These are phyloP conservation scores for Phytopythium delawarense DNA, from an alignment of 352 stramenopile species.

Conservation along the genomic window DNA sequence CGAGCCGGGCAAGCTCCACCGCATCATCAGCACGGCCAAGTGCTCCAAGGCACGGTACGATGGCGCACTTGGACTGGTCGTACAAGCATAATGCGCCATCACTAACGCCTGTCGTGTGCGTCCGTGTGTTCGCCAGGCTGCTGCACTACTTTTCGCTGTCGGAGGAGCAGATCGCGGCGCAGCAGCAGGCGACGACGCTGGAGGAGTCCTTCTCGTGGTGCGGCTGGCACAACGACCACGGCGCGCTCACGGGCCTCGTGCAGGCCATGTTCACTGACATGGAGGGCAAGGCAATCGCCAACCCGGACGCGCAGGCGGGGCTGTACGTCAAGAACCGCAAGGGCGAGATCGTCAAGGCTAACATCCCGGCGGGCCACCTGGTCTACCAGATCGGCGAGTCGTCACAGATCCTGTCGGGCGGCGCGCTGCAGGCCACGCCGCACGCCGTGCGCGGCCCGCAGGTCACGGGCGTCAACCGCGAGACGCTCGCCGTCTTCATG, in stretches of 20 bases:
- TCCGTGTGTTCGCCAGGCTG: constrained; percentile 28
- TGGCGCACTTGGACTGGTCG: not conserved
- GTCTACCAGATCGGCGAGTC: constrained; percentile 96
- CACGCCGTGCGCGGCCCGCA: constrained; percentile 87
- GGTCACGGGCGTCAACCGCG: constrained; percentile 75
- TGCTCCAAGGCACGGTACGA: constrained; percentile 86
- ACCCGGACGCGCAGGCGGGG: constrained; percentile 78
- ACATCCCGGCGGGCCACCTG: constrained; percentile 83
- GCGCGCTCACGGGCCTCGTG: constrained; percentile 92
- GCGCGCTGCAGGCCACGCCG: constrained; percentile 88
- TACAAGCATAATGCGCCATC: not conserved
- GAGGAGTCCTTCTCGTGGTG: constrained; percentile 94
- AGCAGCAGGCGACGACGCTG: constrained; percentile 35
- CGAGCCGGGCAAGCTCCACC: constrained; percentile 77
- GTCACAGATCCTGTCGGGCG: constrained; percentile 93
- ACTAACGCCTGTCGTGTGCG: not conserved
- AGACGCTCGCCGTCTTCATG: constrained; percentile 97
- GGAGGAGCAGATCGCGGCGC: constrained; percentile 47
- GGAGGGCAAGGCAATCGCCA: constrained; percentile 53
- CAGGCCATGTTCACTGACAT: constrained; percentile 89
- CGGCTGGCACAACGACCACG: constrained; percentile 97
- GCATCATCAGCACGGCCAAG: constrained; percentile 85
- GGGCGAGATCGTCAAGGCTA: constrained; percentile 87
- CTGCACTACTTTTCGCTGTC: constrained; percentile 95
- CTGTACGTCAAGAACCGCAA: constrained; percentile 93